These are phyloP conservation scores for Malus hybrid DNA, from an alignment of 331 rosid species.

Conservation along the genomic window DNA sequence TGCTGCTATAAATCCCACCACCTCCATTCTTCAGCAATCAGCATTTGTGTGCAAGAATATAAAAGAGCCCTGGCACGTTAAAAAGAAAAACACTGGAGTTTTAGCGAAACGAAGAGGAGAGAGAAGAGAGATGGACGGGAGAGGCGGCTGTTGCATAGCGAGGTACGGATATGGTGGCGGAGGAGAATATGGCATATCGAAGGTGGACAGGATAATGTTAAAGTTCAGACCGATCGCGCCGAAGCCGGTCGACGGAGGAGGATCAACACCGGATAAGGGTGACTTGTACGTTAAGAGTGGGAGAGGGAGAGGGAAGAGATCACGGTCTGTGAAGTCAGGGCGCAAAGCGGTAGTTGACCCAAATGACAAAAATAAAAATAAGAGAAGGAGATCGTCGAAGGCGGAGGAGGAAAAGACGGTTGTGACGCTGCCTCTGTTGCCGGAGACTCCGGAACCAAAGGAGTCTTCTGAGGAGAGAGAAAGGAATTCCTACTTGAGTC, in stretches of 20 bases:
- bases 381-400: slow-evolving; percentile 26
- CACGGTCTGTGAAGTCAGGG: neutral
- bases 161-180: slow-evolving; percentile 20
- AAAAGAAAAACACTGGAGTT: neutral
- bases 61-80: neutral
- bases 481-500: neutral
- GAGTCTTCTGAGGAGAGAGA: neutral
- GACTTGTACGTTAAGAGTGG: slow-evolving; percentile 5
- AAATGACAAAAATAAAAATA: neutral
- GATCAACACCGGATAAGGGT: slow-evolving; percentile 23
- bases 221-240: slow-evolving; percentile 83
- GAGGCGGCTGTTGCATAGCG: slow-evolving; percentile 47
- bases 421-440: slow-evolving; percentile 59
- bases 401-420: slow-evolving; percentile 7
- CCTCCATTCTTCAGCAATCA: neutral
- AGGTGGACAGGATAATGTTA: slow-evolving; percentile 57
- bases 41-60: neutral
- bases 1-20: slow-evolving; percentile 14
- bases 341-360: neutral
- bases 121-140: slow-evolving; percentile 18
- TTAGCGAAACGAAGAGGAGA: neutral
- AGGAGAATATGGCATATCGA: slow-evolving; percentile 17
- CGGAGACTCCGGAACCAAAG: slow-evolving; percentile 58
- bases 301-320: neutral
- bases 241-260: slow-evolving; percentile 39